Evolutionary conservation across 331 rosid genomes (phyloP).

Genomic region (Malus hybrid): DNA sequence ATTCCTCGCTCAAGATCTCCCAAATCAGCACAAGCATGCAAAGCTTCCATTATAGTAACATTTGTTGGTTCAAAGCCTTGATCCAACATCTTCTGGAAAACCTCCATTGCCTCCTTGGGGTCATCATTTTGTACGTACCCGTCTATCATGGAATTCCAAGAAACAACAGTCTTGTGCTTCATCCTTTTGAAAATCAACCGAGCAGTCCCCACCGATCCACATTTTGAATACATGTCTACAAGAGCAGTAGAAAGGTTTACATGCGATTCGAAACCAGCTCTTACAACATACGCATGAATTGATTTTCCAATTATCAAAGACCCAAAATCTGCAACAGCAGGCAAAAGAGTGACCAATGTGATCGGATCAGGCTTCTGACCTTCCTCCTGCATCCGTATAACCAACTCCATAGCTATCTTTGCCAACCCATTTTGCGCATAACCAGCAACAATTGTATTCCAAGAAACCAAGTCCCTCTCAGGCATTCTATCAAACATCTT

Average conservation of each 20-base stretch:
- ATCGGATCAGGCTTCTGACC: slow-evolving; percentile 66
- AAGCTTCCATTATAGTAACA: slow-evolving; percentile 68
- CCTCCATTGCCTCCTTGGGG: slow-evolving; percentile 50
- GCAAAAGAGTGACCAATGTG: slow-evolving; percentile 74
- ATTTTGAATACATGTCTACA: slow-evolving; percentile 80
- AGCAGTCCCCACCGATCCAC: slow-evolving; percentile 49
- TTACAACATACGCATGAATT: slow-evolving; percentile 56
- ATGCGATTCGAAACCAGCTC: slow-evolving; percentile 53
- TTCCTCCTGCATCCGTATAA: slow-evolving; percentile 60
- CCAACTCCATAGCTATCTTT: slow-evolving; percentile 39
- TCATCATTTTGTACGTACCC: slow-evolving; percentile 68
- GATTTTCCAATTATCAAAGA: slow-evolving; percentile 59
- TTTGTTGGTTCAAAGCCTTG: slow-evolving; percentile 60
- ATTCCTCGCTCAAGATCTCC: slow-evolving; percentile 63
- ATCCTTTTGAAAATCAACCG: slow-evolving; percentile 56
- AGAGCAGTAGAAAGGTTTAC: slow-evolving; percentile 65
- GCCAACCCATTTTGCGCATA: slow-evolving; percentile 78
- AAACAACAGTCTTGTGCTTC: slow-evolving; percentile 58
- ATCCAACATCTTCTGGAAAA: slow-evolving; percentile 59
- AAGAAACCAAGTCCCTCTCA: slow-evolving; percentile 65
- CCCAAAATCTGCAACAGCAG: slow-evolving; percentile 74
- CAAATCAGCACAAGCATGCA: slow-evolving; percentile 79
- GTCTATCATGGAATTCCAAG: slow-evolving; percentile 87
- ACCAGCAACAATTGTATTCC: slow-evolving; percentile 77
- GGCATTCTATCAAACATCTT: slow-evolving; percentile 94